Conservation (phyloP, 306 rosid species). For the Rosa lucieae region DNA sequence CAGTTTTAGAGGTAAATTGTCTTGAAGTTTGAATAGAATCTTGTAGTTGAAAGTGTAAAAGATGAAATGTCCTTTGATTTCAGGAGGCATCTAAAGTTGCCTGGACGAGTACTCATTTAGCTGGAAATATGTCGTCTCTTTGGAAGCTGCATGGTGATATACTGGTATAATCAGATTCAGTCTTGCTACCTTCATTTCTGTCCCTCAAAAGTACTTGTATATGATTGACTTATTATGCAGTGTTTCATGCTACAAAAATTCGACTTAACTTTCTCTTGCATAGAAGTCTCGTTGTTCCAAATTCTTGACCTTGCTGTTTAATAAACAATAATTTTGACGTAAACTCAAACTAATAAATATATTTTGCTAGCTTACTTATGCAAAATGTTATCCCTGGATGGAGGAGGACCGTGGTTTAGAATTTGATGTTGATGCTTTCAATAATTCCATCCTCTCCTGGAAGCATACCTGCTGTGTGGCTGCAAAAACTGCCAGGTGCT, state of each 20-base stretch:
- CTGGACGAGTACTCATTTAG: constrained; percentile 46
- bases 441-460: constrained; percentile 74
- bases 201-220: not conserved
- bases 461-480: constrained; percentile 60
- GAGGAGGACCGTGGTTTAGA: constrained; percentile 57
- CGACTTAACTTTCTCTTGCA: not conserved
- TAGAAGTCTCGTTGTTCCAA: not conserved
- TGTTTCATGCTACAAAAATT: not conserved
- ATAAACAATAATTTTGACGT: not conserved
- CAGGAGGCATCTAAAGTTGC: constrained; percentile 86
- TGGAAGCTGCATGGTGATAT: constrained; percentile 92
- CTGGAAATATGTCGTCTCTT: constrained; percentile 64
- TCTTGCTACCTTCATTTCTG: not conserved
- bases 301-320: not conserved
- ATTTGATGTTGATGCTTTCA: constrained; percentile 57
- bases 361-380: constrained; percentile 67
- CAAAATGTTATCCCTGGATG: constrained; percentile 85
- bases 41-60: constrained; percentile 20
- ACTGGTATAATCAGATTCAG: constrained; percentile 48
- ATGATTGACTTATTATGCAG: constrained; percentile 1
- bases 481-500: constrained; percentile 58
- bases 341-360: constrained; percentile 15
- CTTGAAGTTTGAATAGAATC: constrained; percentile 15
- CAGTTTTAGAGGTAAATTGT: constrained; percentile 65
- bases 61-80: constrained; percentile 30